These are phyloP conservation scores for Alloteropsis semialata DNA, from an alignment of 176 grass and related monocot genomes.

Conservation along the genomic window DNA sequence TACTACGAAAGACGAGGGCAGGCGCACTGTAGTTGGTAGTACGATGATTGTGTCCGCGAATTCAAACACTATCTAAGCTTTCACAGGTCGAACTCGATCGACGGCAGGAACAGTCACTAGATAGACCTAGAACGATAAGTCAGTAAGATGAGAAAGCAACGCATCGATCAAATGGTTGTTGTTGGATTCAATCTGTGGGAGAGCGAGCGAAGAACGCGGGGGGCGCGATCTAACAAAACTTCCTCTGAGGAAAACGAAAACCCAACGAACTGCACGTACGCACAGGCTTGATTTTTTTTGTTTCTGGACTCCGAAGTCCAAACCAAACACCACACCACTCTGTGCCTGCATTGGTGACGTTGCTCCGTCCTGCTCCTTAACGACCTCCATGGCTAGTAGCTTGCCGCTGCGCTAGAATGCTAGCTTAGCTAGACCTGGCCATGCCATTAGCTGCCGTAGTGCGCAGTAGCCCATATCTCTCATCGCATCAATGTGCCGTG, in stretches of 20 bases:
- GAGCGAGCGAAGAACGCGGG: neutral
- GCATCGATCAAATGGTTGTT: neutral
- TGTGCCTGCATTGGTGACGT: neutral
- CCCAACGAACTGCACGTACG: neutral
- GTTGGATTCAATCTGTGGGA: neutral
- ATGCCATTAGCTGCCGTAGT: neutral
- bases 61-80: neutral
- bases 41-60: neutral
- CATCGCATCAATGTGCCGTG: constrained; percentile 9
- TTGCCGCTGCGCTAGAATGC: neutral
- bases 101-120: neutral
- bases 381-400: neutral
- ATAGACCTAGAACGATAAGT: too few species aligned
- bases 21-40: neutral
- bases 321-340: neutral
- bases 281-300: too few species aligned
- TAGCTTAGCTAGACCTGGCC: neutral
- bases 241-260: neutral
- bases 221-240: neutral
- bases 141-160: neutral
- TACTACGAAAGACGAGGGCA: neutral
- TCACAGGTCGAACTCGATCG: neutral
- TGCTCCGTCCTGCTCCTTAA: neutral
- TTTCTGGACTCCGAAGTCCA: neutral
- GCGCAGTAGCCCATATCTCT: neutral